These are phyloP conservation scores for Hypoxylon lienhwacheense DNA, from an alignment of 495 filamentous ascomycete species.

Conservation along the genomic window DNA sequence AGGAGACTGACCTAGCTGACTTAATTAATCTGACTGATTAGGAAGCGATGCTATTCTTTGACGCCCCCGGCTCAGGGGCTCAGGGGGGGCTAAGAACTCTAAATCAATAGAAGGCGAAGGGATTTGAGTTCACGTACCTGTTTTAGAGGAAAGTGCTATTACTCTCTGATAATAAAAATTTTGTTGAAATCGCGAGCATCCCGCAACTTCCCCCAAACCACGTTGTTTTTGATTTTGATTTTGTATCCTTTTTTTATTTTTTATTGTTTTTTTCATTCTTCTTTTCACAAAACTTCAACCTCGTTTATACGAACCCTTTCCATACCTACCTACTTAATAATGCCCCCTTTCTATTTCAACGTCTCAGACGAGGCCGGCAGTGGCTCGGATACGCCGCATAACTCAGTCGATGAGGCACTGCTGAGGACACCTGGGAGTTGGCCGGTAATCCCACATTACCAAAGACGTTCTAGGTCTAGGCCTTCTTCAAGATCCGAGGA, in stretches of 20 bases:
- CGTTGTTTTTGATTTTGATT: too few species aligned
- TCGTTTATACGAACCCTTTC: background rate
- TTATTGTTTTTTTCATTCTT: background rate
- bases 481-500: background rate
- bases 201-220: background rate
- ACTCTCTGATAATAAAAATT: background rate
- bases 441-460: background rate
- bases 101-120: background rate
- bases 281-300: background rate
- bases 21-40: background rate
- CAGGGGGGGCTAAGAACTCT: constrained; percentile 1
- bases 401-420: background rate
- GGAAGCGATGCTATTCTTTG: background rate
- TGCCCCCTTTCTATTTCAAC: background rate
- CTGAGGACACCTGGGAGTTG: background rate
- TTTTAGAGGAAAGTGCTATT: background rate
- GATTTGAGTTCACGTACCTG: constrained; percentile 17
- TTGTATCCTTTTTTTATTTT: background rate
- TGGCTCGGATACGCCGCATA: background rate
- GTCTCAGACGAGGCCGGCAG: background rate
- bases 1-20: too few species aligned
- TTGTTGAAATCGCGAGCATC: background rate
- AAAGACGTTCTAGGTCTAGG: background rate
- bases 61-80: background rate
- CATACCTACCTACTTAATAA: background rate